Base-by-base conservation (phyloP, 176 grass and related monocot genomes). In the Oryza meyeriana region DNA sequence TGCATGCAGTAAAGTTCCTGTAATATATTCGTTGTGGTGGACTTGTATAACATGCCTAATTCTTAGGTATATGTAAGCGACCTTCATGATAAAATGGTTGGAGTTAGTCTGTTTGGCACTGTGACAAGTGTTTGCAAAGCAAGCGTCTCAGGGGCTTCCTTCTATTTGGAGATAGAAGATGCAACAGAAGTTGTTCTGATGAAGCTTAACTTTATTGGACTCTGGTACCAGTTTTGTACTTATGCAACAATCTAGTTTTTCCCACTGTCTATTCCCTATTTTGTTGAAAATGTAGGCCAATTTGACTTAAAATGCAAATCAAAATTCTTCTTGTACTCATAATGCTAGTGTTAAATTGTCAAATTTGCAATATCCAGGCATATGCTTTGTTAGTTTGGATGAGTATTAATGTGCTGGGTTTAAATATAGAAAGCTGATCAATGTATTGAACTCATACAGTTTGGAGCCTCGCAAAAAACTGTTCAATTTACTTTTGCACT, bases 121-220 rank as follows among this genome's bases (percentile, higher is more conserved):
- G 64, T 98, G 75, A 88, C 35, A 74, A 87, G 85, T 65, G 72
- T 98, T 87, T 75, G 22, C 80, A 98, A 86, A 85, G 77, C 35
- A 81, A 93, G 90, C 12, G 6, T 39, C 25, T 91, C 82, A 77
- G 88, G 77, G 44, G 79, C 75, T 64, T 79, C 83, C 34, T 98
- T 89, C 81, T 88, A 71, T 83, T 86, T 94, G 86, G 91, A 84
- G 57, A 75, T 98, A 76, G 95, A 93, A 87, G 92, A 98, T 33
- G 69, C 33, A 82, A 94, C 95, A 84, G 86, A 90, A 91, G 69
- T 69, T 81, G 67, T 86, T 69, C 72, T 91, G 41, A 80, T 50
- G 41, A 98, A 98, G 79, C 88, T 98, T 69, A 78, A 77, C 66
- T 95, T 98, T 86, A 35, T 83, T 79, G 62, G 66, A 88, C 87